These are phyloP conservation scores for Moricandia moricandioides DNA, from an alignment of 345 rosid genomes.

Conservation along the genomic window DNA sequence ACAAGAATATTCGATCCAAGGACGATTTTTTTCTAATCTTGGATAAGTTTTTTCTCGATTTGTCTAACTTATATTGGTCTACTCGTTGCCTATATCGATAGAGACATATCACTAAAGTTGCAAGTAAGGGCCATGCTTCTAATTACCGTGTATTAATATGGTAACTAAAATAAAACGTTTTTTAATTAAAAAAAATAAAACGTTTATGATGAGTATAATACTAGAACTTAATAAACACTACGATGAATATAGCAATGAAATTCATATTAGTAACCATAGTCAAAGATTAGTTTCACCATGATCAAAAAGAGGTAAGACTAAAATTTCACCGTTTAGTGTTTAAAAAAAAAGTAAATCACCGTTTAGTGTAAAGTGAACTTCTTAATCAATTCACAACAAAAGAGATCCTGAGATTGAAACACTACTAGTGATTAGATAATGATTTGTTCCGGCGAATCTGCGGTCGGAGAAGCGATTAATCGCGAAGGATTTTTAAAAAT, in stretches of 20 bases:
- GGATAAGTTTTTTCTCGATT: slow-evolving; percentile 17
- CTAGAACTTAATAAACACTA: not conserved
- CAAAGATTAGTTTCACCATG: not conserved
- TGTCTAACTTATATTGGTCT: slow-evolving; percentile 15
- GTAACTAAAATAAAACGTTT: too few species aligned
- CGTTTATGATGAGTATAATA: not conserved
- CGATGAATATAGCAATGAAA: not conserved
- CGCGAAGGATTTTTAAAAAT: not conserved
- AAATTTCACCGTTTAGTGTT: not conserved
- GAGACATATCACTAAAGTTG: slow-evolving; percentile 1
- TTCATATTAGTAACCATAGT: not conserved
- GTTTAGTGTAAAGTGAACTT: not conserved
- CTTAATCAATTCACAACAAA: not conserved
- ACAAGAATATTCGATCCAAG: slow-evolving; percentile 26
- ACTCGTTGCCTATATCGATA: slow-evolving; percentile 12
- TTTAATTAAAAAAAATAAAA: not conserved
- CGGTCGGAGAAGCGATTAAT: not conserved
- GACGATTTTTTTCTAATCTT: slow-evolving; percentile 1
- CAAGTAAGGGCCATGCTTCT: not conserved
- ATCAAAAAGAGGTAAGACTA: not conserved
- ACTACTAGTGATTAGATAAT: not conserved
- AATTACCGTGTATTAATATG: not conserved
- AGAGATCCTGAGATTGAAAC: slow-evolving; percentile 13
- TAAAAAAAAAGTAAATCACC: not conserved
- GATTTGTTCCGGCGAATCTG: slow-evolving; percentile 7